Evolutionary conservation across 2,329 filamentous ascomycete species (phyloP).

Genomic region (Ambrosiella cleistominuta): DNA sequence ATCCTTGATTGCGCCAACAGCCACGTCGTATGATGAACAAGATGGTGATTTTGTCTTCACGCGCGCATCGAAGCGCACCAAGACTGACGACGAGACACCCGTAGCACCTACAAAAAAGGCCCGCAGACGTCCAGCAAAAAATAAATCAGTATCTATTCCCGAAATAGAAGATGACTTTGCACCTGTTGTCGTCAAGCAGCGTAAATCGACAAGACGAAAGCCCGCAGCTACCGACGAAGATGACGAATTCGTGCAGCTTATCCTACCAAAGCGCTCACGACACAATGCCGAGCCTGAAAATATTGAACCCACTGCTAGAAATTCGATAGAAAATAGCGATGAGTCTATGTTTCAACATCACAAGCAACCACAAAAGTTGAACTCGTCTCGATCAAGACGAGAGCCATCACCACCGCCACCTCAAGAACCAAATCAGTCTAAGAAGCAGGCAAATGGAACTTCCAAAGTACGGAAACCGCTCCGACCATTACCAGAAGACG

Average conservation of each 20-base stretch:
- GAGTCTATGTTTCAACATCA: slow-evolving; percentile 10
- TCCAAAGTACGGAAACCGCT: slow-evolving; percentile 5
- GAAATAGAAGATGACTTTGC: slow-evolving; percentile 8
- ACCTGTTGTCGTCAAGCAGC: slow-evolving; percentile 16
- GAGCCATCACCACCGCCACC: slow-evolving; percentile 12
- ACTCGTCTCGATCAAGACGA: not conserved
- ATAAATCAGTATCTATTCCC: slow-evolving; percentile 13
- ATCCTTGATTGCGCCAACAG: slow-evolving; percentile 15
- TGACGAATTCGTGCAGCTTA: slow-evolving; percentile 22
- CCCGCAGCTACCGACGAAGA: slow-evolving; percentile 22
- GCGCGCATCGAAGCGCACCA: slow-evolving; percentile 47
- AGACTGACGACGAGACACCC: slow-evolving; percentile 29
- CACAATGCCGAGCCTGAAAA: slow-evolving; percentile 14
- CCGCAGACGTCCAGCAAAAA: slow-evolving; percentile 24
- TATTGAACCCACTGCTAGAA: not conserved
- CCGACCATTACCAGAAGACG: slow-evolving; percentile 6
- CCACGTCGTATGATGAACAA: slow-evolving; percentile 41
- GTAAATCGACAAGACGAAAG: slow-evolving; percentile 24
- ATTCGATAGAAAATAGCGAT: not conserved
- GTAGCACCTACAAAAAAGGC: slow-evolving; percentile 20
- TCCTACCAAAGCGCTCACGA: slow-evolving; percentile 26
- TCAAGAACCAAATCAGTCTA: slow-evolving; percentile 13
- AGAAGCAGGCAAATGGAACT: slow-evolving; percentile 15
- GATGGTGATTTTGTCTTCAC: slow-evolving; percentile 65
- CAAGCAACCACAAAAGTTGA: slow-evolving; percentile 3